Evolutionary conservation across 106 monocot genomes (phyloP), one percentile per base, ranked within the genome.

Genomic region (Xerophyta viscosa): DNA sequence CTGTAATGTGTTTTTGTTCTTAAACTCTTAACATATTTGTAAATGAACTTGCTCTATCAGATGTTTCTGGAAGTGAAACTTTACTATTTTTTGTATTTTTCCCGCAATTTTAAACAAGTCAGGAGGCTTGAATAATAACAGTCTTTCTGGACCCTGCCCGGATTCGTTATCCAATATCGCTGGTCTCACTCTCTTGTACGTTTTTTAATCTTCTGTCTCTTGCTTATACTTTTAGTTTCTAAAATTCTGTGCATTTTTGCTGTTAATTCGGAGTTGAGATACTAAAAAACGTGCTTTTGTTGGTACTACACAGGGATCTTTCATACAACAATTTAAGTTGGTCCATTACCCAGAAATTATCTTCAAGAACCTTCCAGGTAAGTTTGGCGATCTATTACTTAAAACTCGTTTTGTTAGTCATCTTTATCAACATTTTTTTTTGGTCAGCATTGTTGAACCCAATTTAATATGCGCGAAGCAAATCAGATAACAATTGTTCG

Each of bases 341-440:
- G 84, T 49, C 67, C 80, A 17, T 63, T 85, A 56, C 78, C 94
- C 49, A 80, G 65, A 22, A 61, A n/a, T n/a, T 85, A 41, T 79
- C 75, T 28, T 75, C 88, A 45, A 84, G 94, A 77, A 88, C 94
- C 26, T 81, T 88, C n/a, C 62, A 96, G 76, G 94, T 96, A 69
- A 65, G 53, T 24, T 51, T 14, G 60, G 46, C 7, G 33, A 6
- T 11, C 11, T 5, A 11, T 5, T 11, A 36, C 5, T 36, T n/a
- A n/a, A n/a, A n/a, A n/a, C n/a, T n/a, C n/a, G n/a, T n/a, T n/a
- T n/a, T n/a, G n/a, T n/a, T n/a, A n/a, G n/a, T n/a, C n/a, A n/a
- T n/a, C n/a, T n/a, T n/a, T n/a, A n/a, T n/a, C n/a, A n/a, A n/a
- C n/a, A n/a, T n/a, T n/a, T 10, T 25, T 21, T 61, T 25, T 65